Conservation (phyloP, 306 rosid genomes). For the Myrica gale region DNA sequence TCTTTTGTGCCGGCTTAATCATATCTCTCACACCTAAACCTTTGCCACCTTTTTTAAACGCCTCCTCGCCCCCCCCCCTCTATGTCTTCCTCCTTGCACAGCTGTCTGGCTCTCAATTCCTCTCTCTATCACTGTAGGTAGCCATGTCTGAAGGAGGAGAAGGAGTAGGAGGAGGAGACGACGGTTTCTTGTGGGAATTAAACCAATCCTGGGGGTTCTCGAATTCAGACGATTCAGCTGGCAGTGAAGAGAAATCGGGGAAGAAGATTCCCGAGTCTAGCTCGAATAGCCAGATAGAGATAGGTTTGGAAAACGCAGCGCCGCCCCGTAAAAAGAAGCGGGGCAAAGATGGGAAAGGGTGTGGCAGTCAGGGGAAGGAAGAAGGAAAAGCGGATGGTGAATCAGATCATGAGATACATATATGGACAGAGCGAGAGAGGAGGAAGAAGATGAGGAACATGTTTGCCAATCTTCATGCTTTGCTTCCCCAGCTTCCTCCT, state of each 20-base stretch:
- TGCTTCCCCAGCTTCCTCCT: conserved; percentile 75
- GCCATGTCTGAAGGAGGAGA: conserved; percentile 27
- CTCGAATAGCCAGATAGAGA: conserved; percentile 1
- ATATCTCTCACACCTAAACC: conserved; percentile 6
- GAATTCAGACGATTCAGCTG: conserved; percentile 25
- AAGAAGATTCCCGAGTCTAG: background rate
- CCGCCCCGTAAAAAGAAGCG: conserved; percentile 5
- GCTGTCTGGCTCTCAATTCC: background rate
- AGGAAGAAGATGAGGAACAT: conserved; percentile 82
- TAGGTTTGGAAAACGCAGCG: background rate
- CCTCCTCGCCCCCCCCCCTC: background rate
- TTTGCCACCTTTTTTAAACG: conserved; percentile 31
- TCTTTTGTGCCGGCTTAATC: conserved; percentile 14
- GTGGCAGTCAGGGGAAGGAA: background rate
- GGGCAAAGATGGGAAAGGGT: conserved; percentile 1
- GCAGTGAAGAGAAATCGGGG: conserved; percentile 6
- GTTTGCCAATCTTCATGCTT: conserved; percentile 67
- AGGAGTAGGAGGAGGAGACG: conserved; percentile 12
- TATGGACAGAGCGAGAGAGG: conserved; percentile 79
- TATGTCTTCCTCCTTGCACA: background rate
- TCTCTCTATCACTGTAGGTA: background rate
- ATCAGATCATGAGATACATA: conserved; percentile 54
- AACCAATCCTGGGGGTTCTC: conserved; percentile 31
- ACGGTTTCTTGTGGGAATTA: conserved; percentile 18
- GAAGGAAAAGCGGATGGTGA: conserved; percentile 16